Evolutionary conservation across 768 basidiomycete genomes (phyloP).

Genomic region (Royoungia palumana): DNA sequence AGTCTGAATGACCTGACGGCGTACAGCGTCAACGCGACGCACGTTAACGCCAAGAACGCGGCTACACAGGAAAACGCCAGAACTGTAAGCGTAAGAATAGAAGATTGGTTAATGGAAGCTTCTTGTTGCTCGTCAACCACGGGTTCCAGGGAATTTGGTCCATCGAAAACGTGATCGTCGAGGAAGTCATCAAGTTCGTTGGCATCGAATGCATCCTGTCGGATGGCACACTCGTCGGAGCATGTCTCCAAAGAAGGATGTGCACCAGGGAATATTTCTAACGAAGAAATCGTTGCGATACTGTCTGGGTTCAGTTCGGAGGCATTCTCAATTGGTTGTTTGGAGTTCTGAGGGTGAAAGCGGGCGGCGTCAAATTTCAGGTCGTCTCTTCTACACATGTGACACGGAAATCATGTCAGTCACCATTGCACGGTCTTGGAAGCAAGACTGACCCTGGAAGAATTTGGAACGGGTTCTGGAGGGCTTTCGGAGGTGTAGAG

Average conservation of each 20-base stretch:
- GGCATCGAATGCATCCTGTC: slow-evolving; percentile 19
- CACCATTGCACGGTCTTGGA: neutral
- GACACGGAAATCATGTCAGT: slow-evolving; percentile 10
- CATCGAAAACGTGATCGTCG: neutral
- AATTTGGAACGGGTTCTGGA: slow-evolving; percentile 37
- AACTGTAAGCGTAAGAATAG: slow-evolving; percentile 13
- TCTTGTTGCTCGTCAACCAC: neutral
- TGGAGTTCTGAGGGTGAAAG: slow-evolving; percentile 30
- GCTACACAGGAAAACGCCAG: slow-evolving; percentile 26
- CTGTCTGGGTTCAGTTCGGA: slow-evolving; percentile 27
- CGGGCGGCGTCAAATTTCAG: slow-evolving; percentile 21
- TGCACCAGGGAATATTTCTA: slow-evolving; percentile 13
- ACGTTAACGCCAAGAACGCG: slow-evolving; percentile 24
- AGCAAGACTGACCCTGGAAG: slow-evolving; percentile 35
- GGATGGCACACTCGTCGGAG: slow-evolving; percentile 22
- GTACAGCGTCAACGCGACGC: slow-evolving; percentile 20
- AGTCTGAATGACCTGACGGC: slow-evolving; percentile 17
- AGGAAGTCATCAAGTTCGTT: slow-evolving; percentile 3
- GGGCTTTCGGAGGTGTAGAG: slow-evolving; percentile 28
- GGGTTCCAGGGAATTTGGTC: neutral
- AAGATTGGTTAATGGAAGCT: neutral
- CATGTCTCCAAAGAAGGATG: slow-evolving; percentile 19
- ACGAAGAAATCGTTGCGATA: slow-evolving; percentile 29
- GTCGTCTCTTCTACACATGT: slow-evolving; percentile 18
- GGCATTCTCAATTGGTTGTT: slow-evolving; percentile 31